Conservation (phyloP, 106 monocot species). For the Posidonia australis region DNA sequence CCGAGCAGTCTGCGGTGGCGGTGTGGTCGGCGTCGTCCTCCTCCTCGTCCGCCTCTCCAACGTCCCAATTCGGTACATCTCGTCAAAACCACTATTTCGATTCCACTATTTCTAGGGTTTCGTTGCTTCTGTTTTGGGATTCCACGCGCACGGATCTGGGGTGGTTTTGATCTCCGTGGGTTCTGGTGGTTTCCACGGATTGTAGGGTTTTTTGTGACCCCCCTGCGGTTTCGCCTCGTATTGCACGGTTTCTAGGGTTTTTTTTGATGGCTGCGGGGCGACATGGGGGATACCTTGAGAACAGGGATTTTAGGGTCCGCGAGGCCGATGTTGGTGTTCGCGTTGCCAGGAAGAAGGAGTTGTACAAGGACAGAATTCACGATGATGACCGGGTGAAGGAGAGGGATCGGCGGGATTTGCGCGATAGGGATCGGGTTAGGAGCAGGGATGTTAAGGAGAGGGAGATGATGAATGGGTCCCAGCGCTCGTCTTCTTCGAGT, state of each 20-base stretch:
- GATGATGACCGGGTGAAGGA: not conserved
- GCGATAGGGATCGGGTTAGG: not conserved
- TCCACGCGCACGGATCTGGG: no score
- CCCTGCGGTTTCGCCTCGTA: not conserved
- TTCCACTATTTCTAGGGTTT: no score
- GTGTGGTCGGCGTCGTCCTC: no score
- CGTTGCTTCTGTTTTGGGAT: no score
- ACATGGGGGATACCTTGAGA: not conserved
- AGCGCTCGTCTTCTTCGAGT: not conserved
- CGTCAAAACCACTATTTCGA: no score
- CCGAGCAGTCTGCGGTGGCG: no score
- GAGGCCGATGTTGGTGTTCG: slow-evolving; percentile 1
- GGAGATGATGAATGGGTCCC: not conserved
- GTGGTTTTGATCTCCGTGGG: not conserved
- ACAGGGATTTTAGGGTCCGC: not conserved
- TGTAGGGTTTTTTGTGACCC: not conserved
- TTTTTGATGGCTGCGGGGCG: slow-evolving; percentile 5
- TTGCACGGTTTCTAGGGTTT: not conserved
- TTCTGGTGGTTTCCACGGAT: not conserved
- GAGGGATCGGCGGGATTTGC: not conserved
- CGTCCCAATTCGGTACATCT: no score
- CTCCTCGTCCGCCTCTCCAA: no score
- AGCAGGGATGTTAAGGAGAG: not conserved
- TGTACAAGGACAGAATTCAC: not conserved
- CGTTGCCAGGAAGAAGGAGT: slow-evolving; percentile 1